Percentiles rank a stretch among this genome's conserved stretches.
These are phyloP conservation scores for Pelargonium citronellum DNA, from an alignment of 441 rosid species.

Conservation along the genomic window DNA sequence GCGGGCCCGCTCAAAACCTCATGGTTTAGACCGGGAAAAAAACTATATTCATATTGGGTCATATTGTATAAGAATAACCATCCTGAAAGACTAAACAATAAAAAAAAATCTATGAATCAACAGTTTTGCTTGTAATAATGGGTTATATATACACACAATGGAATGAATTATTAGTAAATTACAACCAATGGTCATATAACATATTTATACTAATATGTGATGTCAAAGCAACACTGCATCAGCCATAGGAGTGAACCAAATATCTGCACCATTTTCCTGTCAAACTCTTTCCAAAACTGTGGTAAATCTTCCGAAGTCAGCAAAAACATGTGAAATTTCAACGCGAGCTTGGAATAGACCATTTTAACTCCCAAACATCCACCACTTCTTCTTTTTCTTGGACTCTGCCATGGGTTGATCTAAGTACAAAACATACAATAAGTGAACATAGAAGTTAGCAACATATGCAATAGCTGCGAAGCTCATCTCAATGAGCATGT, in stretches of 20 bases:
- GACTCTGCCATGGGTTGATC: conserved; percentile 28
- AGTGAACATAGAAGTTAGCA: neutral
- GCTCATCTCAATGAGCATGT: neutral
- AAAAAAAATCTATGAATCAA: too few relatives aligned
- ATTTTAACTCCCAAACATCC: conserved; percentile 28
- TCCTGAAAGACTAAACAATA: too few relatives aligned
- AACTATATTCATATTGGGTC: too few relatives aligned
- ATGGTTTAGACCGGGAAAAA: too few relatives aligned
- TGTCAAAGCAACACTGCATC: neutral
- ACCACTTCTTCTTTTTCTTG: conserved; percentile 42
- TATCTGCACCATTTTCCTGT: neutral
- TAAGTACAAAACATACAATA: conserved; percentile 7
- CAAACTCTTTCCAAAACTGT: too few relatives aligned
- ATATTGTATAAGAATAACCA: too few relatives aligned
- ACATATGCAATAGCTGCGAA: neutral
- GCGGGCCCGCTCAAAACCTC: too few relatives aligned
- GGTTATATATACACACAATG: too few relatives aligned
- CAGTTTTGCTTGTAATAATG: too few relatives aligned
- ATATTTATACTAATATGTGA: neutral
- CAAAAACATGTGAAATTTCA: neutral
- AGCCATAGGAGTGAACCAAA: neutral
- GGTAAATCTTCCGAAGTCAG: too few relatives aligned
- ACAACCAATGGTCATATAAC: too few relatives aligned
- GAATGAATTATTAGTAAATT: too few relatives aligned
- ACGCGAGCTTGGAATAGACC: neutral